Evolutionary conservation across 2,329 filamentous ascomycete species (phyloP).

Genomic region (Fusarium sp.): DNA sequence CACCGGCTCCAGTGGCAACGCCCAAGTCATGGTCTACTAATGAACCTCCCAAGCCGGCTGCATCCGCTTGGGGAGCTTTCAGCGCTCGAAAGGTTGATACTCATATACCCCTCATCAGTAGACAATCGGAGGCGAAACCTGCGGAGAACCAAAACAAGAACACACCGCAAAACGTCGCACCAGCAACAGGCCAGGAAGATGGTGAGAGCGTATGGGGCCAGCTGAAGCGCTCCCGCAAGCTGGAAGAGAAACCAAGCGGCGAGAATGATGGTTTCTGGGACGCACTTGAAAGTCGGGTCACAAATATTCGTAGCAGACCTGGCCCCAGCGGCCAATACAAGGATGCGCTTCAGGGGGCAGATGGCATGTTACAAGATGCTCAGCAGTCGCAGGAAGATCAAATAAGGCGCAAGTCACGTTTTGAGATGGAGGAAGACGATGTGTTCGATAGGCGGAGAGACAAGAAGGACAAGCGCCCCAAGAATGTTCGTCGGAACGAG

Average conservation of each 20-base stretch:
- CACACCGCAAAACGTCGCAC: neutral
- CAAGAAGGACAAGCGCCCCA: constrained; percentile 42
- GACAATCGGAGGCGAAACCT: neutral
- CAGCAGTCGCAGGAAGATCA: constrained; percentile 27
- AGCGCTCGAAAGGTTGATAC: constrained; percentile 37
- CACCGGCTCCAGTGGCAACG: constrained; percentile 40
- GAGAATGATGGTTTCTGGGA: constrained; percentile 36
- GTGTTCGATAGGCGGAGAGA: constrained; percentile 26
- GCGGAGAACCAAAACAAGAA: neutral
- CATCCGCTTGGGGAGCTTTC: constrained; percentile 38
- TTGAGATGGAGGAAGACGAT: constrained; percentile 44
- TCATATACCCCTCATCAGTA: constrained; percentile 15
- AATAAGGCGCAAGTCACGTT: constrained; percentile 44
- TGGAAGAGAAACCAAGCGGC: neutral
- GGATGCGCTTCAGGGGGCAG: neutral
- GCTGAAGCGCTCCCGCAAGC: constrained; percentile 32
- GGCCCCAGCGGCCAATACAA: neutral
- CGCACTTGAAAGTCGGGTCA: constrained; percentile 38
- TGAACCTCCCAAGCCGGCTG: constrained; percentile 7
- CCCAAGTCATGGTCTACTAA: constrained; percentile 41
- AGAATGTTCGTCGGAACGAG: constrained; percentile 33
- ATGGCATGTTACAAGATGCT: neutral
- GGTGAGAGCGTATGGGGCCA: constrained; percentile 38
- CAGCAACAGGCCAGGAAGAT: neutral
- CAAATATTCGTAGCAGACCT: constrained; percentile 24